Evolutionary conservation across 176 grass and related monocot species (phyloP).

Genomic region (Avena insularis): DNA sequence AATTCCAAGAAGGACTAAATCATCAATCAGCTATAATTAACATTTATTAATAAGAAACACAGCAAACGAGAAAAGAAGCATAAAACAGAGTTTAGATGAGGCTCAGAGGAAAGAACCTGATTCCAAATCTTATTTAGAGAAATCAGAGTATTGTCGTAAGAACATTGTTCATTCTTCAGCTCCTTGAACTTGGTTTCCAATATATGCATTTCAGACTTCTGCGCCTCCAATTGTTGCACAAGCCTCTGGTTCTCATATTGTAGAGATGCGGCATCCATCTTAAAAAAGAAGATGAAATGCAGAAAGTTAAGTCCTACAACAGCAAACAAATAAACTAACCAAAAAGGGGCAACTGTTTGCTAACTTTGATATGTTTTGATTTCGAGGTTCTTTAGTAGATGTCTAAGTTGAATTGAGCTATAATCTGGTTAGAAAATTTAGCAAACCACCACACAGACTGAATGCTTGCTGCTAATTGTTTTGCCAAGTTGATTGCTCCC

Average conservation of each 20-base stretch:
- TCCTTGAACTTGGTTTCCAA: constrained; percentile 78
- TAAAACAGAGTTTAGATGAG: constrained; percentile 22
- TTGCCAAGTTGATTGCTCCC: too few species aligned
- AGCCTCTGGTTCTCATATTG: constrained; percentile 95
- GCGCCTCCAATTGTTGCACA: constrained; percentile 85
- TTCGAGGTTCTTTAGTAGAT: neutral
- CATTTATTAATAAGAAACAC: constrained; percentile 44
- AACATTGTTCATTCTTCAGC: constrained; percentile 68
- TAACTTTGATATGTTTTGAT: neutral
- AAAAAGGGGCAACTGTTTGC: neutral
- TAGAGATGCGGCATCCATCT: constrained; percentile 86
- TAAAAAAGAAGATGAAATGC: constrained; percentile 30
- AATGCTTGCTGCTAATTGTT: too few species aligned
- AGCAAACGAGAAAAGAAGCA: constrained; percentile 23
- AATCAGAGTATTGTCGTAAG: constrained; percentile 82
- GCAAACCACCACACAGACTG: constrained; percentile 49
- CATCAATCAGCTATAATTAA: constrained; percentile 85
- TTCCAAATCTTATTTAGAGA: constrained; percentile 92
- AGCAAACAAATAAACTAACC: neutral
- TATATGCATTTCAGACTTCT: constrained; percentile 76
- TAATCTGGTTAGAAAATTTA: constrained; percentile 3
- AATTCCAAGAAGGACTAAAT: constrained; percentile 82
- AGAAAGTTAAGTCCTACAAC: neutral
- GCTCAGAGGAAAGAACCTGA: constrained; percentile 62
- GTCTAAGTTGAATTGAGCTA: neutral